Conservation (phyloP, 2,329 filamentous ascomycete genomes). For the Acrodontium crateriforme region DNA sequence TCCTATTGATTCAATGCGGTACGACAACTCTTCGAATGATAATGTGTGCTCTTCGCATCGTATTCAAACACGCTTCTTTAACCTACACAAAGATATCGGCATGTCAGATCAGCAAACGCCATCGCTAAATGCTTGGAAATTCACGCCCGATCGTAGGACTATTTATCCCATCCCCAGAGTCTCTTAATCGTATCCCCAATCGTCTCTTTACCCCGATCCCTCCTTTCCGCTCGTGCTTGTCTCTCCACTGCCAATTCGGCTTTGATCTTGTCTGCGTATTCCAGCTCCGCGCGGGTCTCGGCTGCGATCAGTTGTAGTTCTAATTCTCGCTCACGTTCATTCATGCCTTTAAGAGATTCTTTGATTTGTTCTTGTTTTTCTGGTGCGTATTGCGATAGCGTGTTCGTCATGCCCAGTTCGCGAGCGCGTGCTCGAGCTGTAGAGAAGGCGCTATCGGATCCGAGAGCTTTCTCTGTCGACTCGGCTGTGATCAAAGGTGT, state of each 20-base stretch:
- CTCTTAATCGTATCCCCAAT: slow-evolving; percentile 27
- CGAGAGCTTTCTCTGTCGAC: slow-evolving; percentile 15
- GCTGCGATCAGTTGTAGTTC: slow-evolving; percentile 52
- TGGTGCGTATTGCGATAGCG: slow-evolving; percentile 39
- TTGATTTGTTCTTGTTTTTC: slow-evolving; percentile 45
- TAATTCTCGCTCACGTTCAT: slow-evolving; percentile 40
- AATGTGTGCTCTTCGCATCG: no score
- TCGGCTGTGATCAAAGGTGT: slow-evolving; percentile 36
- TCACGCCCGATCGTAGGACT: no score
- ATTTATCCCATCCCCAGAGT: slow-evolving; percentile 18
- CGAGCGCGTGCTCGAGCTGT: slow-evolving; percentile 12
- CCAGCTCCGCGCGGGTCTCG: slow-evolving; percentile 46
- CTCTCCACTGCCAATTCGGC: slow-evolving; percentile 44
- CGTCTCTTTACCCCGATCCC: slow-evolving; percentile 39
- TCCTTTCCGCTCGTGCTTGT: slow-evolving; percentile 40
- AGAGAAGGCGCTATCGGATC: slow-evolving; percentile 18
- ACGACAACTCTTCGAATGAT: no score
- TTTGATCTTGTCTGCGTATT: slow-evolving; percentile 44
- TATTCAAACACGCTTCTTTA: no score
- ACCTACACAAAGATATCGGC: no score
- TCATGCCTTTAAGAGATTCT: slow-evolving; percentile 21
- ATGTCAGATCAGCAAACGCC: no score
- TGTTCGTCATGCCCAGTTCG: slow-evolving; percentile 26
- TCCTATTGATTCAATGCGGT: no score
- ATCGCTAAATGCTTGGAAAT: no score